Percentiles rank a stretch among this genome's conserved stretches.
phyloP scores from a whole-genome alignment of 345 rosid species.

The Arabidopsis thaliana region TAIR10.1 NC_003070.9:29939001-29939500 shows the following conservation, averaged over 20 bases:
- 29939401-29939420: neutral
- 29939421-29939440: neutral
- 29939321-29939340: neutral
- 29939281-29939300: too few relatives aligned
- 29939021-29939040: neutral
- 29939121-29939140: too few relatives aligned
- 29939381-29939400: slow-evolving; percentile 31
- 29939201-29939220: too few relatives aligned
- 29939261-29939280: too few relatives aligned
- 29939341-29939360: slow-evolving; percentile 7
- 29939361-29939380: slow-evolving; percentile 19
- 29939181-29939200: too few relatives aligned
- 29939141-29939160: too few relatives aligned
- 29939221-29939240: too few relatives aligned
- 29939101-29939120: too few relatives aligned
- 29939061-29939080: neutral
- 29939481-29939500: neutral
- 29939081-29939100: neutral
- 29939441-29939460: neutral
- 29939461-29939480: neutral
- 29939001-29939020: neutral
- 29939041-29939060: neutral
- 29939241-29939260: too few relatives aligned
- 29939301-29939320: too few relatives aligned
- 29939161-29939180: too few relatives aligned